Evolutionary conservation across 2,329 filamentous ascomycete genomes (phyloP).

Genomic region (Aspergillus bombycis): DNA sequence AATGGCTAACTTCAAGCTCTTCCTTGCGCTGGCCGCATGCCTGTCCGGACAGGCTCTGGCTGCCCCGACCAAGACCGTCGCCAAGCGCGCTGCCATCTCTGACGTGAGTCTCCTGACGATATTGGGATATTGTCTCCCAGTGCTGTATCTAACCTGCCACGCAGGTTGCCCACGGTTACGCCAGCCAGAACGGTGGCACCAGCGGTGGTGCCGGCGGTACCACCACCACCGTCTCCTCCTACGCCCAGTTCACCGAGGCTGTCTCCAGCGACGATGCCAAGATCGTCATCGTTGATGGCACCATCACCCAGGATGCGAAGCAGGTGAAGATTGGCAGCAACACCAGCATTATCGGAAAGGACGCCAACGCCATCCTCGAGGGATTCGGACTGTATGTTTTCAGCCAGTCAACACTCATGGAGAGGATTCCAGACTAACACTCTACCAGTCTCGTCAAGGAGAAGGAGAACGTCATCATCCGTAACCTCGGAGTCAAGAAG

Average conservation of each 20-base stretch:
- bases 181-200: constrained; percentile 55
- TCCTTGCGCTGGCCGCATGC: constrained; percentile 26
- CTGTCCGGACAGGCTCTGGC: constrained; percentile 30
- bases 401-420: neutral
- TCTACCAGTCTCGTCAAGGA: constrained; percentile 57
- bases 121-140: neutral
- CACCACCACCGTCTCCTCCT: constrained; percentile 58
- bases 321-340: constrained; percentile 54
- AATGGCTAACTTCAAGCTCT: constrained; percentile 31
- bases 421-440: constrained; percentile 19
- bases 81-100: constrained; percentile 29
- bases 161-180: constrained; percentile 47
- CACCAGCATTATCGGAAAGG: constrained; percentile 55
- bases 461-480: constrained; percentile 63
- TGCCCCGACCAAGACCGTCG: constrained; percentile 28
- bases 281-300: constrained; percentile 52
- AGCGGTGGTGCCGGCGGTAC: constrained; percentile 60
- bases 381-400: constrained; percentile 40
- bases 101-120: constrained; percentile 25
- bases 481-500: constrained; percentile 63
- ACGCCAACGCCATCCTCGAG: constrained; percentile 59
- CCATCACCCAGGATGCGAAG: constrained; percentile 47
- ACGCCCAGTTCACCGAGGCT: constrained; percentile 54
- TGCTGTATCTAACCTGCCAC: neutral
- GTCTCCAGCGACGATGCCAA: constrained; percentile 51